A percentile compares a stretch with the other conserved stretches of the same genome.
Conservation (phyloP, 495 filamentous ascomycete genomes). For the Halenospora varia region DNA sequence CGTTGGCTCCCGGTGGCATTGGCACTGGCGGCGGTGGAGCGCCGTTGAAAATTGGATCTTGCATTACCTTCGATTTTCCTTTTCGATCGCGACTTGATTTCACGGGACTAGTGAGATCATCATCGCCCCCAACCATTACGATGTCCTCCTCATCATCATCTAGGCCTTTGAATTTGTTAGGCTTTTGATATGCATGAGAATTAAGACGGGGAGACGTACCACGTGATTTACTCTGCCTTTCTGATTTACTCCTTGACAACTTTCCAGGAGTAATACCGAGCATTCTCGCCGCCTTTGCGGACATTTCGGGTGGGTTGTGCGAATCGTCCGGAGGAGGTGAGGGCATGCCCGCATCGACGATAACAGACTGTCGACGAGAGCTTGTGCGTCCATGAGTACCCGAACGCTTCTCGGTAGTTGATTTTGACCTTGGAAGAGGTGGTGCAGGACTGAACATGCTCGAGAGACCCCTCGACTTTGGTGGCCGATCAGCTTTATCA, state of each 20-base stretch:
- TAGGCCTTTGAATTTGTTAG: slow-evolving; percentile 15
- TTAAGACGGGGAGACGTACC: slow-evolving; percentile 7
- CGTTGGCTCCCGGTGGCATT: slow-evolving; percentile 22
- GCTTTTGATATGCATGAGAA: slow-evolving; percentile 13
- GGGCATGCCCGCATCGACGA: slow-evolving; percentile 37
- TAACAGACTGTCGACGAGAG: slow-evolving; percentile 45
- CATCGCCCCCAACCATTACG: slow-evolving; percentile 21
- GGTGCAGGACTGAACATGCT: slow-evolving; percentile 48
- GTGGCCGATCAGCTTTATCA: slow-evolving; percentile 36
- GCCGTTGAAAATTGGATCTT: slow-evolving; percentile 4
- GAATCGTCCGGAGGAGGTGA: slow-evolving; percentile 40
- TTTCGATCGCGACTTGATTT: slow-evolving; percentile 22
- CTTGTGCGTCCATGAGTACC: slow-evolving; percentile 31
- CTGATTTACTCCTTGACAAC: slow-evolving; percentile 34
- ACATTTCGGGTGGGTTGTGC: slow-evolving; percentile 33
- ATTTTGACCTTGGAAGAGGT: slow-evolving; percentile 47
- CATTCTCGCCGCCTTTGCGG: slow-evolving; percentile 49
- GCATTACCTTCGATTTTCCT: slow-evolving; percentile 29
- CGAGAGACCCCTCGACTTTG: slow-evolving; percentile 36
- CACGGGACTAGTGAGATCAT: slow-evolving; percentile 16
- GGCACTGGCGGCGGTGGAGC: slow-evolving; percentile 19
- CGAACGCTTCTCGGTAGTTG: slow-evolving; percentile 43
- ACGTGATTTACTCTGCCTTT: slow-evolving; percentile 28
- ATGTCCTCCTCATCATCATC: slow-evolving; percentile 26
- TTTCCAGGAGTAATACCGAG: slow-evolving; percentile 37